These are phyloP conservation scores for Avicennia marina DNA, from an alignment of 257 asterid species.

Conservation along the genomic window DNA sequence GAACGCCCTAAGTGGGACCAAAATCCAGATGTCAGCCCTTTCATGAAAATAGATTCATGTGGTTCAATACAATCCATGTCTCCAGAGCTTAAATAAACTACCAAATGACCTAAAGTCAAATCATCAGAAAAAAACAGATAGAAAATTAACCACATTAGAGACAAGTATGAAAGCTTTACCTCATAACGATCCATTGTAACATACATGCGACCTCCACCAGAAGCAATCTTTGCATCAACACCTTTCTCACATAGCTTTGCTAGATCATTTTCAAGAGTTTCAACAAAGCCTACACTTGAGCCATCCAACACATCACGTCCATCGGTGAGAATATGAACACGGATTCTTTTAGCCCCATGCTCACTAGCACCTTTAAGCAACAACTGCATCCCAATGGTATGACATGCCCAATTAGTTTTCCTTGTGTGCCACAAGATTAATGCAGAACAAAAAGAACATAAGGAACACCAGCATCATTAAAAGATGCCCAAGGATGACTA, in stretches of 20 bases:
- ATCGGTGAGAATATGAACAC: constrained; percentile 70
- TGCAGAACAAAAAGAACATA: not conserved
- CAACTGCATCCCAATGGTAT: constrained; percentile 31
- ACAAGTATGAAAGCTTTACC: constrained; percentile 24
- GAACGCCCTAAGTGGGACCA: no score
- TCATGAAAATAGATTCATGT: no score
- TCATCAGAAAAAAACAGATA: not conserved
- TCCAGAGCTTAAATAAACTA: not conserved
- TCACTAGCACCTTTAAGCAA: constrained; percentile 62
- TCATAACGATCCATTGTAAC: constrained; percentile 84
- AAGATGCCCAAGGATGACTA: not conserved
- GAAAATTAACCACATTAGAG: no score
- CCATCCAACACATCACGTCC: constrained; percentile 88
- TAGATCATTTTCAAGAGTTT: constrained; percentile 60
- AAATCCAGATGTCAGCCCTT: no score
- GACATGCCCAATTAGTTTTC: not conserved
- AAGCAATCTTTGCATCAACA: constrained; percentile 63
- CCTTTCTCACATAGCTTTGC: constrained; percentile 51
- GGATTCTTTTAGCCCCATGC: constrained; percentile 67
- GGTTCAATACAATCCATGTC: no score
- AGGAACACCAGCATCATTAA: not conserved
- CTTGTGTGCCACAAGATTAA: not conserved
- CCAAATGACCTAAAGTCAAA: not conserved
- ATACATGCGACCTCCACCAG: constrained; percentile 84
- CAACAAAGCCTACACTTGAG: constrained; percentile 63